Evolutionary conservation across 768 basidiomycete genomes (phyloP).

Genomic region (Rubroboletus pulcherrimus): DNA sequence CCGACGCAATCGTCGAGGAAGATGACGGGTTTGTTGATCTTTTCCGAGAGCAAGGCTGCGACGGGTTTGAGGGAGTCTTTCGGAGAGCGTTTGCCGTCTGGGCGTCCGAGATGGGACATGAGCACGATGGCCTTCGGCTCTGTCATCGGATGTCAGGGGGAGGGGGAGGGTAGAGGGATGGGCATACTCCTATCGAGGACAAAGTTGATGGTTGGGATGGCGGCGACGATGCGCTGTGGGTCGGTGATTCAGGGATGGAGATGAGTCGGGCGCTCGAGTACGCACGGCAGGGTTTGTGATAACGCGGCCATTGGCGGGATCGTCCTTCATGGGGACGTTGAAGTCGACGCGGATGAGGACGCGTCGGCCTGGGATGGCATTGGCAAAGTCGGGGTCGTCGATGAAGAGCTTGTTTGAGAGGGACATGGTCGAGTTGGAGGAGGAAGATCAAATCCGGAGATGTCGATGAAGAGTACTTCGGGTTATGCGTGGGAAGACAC

Average conservation of each 20-base stretch:
- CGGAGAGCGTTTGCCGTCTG: slow-evolving; percentile 83
- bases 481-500: slow-evolving; percentile 21
- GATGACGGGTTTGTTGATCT: slow-evolving; percentile 55
- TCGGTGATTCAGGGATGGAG: slow-evolving; percentile 4
- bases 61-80: slow-evolving; percentile 93
- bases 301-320: slow-evolving; percentile 68
- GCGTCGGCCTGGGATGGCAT: slow-evolving; percentile 76
- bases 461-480: background rate
- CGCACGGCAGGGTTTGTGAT: slow-evolving; percentile 96
- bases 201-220: slow-evolving; percentile 92
- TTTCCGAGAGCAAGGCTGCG: slow-evolving; percentile 54
- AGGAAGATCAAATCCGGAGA: background rate
- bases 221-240: slow-evolving; percentile 89
- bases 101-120: slow-evolving; percentile 98
- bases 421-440: slow-evolving; percentile 59
- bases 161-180: background rate
- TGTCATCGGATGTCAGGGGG: slow-evolving; percentile 25
- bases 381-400: slow-evolving; percentile 58
- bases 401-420: slow-evolving; percentile 93
- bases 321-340: slow-evolving; percentile 86
- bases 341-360: slow-evolving; percentile 96
- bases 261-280: slow-evolving; percentile 19
- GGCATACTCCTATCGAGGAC: slow-evolving; percentile 76
- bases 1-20: slow-evolving; percentile 89
- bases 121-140: slow-evolving; percentile 81